A percentile compares a stretch with the other conserved stretches of the same genome.
Conservation (phyloP, 2,329 filamentous ascomycete genomes). For the Aspergillus chevalieri region DNA sequence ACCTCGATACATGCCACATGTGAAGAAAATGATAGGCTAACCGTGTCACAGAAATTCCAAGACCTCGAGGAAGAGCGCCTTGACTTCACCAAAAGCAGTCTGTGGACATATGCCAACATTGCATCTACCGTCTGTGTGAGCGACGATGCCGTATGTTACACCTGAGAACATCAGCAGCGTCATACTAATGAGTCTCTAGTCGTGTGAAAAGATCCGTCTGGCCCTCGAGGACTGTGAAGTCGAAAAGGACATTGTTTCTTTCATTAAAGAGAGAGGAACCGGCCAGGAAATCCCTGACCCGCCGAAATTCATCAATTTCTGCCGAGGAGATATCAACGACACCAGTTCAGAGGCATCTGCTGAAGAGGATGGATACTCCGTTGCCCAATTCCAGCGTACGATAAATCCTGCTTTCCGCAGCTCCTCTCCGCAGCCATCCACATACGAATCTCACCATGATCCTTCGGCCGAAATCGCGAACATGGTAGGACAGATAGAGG, state of each 20-base stretch:
- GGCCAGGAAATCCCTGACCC: conserved; percentile 96
- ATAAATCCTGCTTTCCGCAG: conserved; percentile 94
- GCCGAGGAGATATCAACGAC: conserved; percentile 71
- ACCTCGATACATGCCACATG: neutral
- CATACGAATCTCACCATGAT: conserved; percentile 86
- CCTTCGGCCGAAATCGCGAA: conserved; percentile 67
- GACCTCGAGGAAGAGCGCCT: conserved; percentile 95
- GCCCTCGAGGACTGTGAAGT: conserved; percentile 94
- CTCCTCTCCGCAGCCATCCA: conserved; percentile 93
- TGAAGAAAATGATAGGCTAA: conserved; percentile 14
- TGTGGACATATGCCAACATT: conserved; percentile 98
- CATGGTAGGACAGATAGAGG: conserved; percentile 58
- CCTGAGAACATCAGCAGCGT: neutral
- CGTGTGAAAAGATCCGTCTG: conserved; percentile 91
- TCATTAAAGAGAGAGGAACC: conserved; percentile 84
- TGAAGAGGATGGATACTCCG: conserved; percentile 92
- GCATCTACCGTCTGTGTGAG: conserved; percentile 96
- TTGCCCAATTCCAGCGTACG: conserved; percentile 89
- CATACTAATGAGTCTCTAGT: conserved; percentile 36
- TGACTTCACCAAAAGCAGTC: conserved; percentile 93
- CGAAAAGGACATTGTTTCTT: conserved; percentile 82
- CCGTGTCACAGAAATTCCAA: conserved; percentile 72
- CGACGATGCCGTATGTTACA: conserved; percentile 65
- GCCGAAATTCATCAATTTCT: conserved; percentile 98
- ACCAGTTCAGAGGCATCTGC: conserved; percentile 67